Evolutionary conservation across 1,139 yeast species (phyloP), one percentile per base, ranked within the genome.

Genomic region (Debaryomyces fabryi): DNA sequence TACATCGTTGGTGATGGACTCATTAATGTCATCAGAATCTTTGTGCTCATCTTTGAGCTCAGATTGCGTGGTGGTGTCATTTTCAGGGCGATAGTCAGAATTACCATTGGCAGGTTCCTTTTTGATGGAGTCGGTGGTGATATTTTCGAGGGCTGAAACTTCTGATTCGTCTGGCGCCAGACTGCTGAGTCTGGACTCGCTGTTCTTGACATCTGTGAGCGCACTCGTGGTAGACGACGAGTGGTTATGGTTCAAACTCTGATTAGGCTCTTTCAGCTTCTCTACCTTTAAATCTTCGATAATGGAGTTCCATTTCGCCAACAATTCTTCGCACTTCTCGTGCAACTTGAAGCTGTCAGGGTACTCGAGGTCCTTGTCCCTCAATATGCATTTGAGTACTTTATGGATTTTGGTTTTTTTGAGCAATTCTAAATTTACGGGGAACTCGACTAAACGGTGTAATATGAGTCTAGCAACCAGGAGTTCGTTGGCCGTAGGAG

Each of bases 331-430:
- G 51, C 81, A 72, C 53, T 78, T 67, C 48, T 74, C 76, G 55
- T 79, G 83, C 49, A 80, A 68, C 52, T 74, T 70, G 60, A 73
- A 76, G 53, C 79, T 77, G 48, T 76, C 76, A 21, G 76, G 69
- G 50, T 73, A 74, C 51, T 69, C 76, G 57, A 78, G 68, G 41
- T 68, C 68, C 36, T 67, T 69, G 51, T 73, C 72, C 51, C 69
- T 71, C 48, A 73, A 58, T 38, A 79, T 78, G 51, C 81, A 79
- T 58, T 74, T 78, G 52, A 79, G 62, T 2, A 80, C 84, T 59
- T 80, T 80, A 57, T 80, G 83, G 47, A 80, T 67, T 56, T 79
- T 80, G 16, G 83, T 77, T 69, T 67, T 79, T 65, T 63, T 78
- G 51, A 80, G 67, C 49, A 78, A 65, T n/a, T 80, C 82, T 44